Evolutionary conservation across 2,329 filamentous ascomycete genomes (phyloP).

Genomic region (Epichloe amarillans): DNA sequence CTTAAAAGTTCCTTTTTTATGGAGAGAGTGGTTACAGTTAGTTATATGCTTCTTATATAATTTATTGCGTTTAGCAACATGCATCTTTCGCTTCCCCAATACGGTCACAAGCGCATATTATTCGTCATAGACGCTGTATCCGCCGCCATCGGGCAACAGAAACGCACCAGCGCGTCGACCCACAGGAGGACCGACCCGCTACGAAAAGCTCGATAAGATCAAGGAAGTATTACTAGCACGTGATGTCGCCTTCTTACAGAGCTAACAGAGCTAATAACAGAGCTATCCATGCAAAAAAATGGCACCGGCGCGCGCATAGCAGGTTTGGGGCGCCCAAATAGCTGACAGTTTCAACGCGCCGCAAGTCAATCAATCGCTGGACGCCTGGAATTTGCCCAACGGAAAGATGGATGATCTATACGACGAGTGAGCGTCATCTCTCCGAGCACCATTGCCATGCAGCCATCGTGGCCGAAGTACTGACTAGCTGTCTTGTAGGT

Average conservation of each 20-base stretch:
- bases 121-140: no score
- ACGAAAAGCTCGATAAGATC: no score
- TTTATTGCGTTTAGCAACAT: no score
- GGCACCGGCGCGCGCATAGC: constrained; percentile 1
- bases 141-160: no score
- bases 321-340: neutral
- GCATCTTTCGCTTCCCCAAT: no score
- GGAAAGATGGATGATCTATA: constrained; percentile 82
- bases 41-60: no score
- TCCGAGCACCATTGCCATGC: neutral
- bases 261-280: neutral
- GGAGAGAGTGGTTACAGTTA: no score
- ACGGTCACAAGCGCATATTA: no score
- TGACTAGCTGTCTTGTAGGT: constrained; percentile 37
- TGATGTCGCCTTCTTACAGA: constrained; percentile 5
- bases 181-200: neutral
- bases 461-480: neutral
- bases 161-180: neutral
- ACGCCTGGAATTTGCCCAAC: constrained; percentile 7
- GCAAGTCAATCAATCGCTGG: constrained; percentile 11
- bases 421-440: constrained; percentile 55
- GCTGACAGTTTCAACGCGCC: constrained; percentile 6
- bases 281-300: constrained; percentile 10
- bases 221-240: neutral
- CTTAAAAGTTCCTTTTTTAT: no score